Evolutionary conservation across 331 rosid genomes (phyloP).

Genomic region (Cydonia oblonga): DNA sequence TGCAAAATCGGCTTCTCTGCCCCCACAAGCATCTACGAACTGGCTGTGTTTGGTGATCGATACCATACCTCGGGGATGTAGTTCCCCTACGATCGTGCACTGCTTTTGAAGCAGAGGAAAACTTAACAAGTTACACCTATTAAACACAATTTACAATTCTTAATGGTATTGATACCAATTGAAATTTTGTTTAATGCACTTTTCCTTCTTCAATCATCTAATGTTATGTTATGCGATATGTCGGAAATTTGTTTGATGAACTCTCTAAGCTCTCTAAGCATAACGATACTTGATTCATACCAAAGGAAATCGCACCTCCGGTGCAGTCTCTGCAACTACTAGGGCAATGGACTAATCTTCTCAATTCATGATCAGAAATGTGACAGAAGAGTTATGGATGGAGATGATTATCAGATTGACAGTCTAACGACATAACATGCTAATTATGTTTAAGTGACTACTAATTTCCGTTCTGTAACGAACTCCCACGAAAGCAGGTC

Average conservation of each 20-base stretch:
- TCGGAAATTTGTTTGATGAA: not conserved
- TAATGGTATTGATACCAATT: not conserved
- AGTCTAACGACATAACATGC: not conserved
- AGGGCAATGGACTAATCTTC: not conserved
- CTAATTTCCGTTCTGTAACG: not conserved
- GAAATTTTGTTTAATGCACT: not conserved
- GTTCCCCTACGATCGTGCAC: not conserved
- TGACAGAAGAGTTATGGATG: not conserved
- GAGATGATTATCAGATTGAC: not conserved
- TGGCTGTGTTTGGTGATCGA: constrained; percentile 9
- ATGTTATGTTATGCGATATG: not conserved
- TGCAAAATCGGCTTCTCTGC: constrained; percentile 4
- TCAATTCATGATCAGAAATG: constrained; percentile 11
- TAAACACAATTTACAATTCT: no score
- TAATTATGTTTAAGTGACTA: not conserved
- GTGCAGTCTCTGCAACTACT: not conserved
- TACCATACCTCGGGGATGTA: no score
- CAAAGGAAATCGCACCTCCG: not conserved
- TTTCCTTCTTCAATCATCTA: not conserved
- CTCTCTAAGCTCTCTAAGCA: not conserved
- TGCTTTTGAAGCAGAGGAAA: constrained; percentile 5
- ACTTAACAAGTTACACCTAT: not conserved
- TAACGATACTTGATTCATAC: not conserved
- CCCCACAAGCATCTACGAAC: constrained; percentile 6
- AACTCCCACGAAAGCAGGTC: not conserved